Conservation (phyloP, 2,329 filamentous ascomycete genomes). For the Aspergillus tanneri region DNA sequence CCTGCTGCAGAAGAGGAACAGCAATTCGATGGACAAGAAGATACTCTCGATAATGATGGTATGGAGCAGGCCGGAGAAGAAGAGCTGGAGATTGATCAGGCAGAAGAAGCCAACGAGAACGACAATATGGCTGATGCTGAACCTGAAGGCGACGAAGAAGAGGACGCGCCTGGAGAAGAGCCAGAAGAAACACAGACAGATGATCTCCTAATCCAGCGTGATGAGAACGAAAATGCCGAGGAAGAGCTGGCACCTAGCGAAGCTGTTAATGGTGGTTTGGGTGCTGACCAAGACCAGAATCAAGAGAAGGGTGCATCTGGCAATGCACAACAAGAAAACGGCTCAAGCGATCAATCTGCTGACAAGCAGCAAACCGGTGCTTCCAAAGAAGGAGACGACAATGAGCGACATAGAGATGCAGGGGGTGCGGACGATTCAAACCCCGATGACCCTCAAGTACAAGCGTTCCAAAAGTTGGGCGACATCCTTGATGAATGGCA, state of each 20-base stretch:
- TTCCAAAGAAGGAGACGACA: constrained; percentile 43
- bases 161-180: constrained; percentile 41
- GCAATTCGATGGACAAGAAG: constrained; percentile 31
- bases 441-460: constrained; percentile 48
- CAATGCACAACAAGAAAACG: constrained; percentile 43
- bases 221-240: constrained; percentile 53
- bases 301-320: constrained; percentile 49
- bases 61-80: constrained; percentile 29
- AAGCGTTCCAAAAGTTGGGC: constrained; percentile 91
- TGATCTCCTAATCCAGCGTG: constrained; percentile 46
- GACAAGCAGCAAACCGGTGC: constrained; percentile 46
- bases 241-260: constrained; percentile 53
- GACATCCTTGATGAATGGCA: constrained; percentile 94
- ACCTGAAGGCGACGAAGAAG: constrained; percentile 50
- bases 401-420: constrained; percentile 36
- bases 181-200: constrained; percentile 55
- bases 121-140: constrained; percentile 41
- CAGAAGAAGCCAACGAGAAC: constrained; percentile 43
- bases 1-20: constrained; percentile 40
- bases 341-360: constrained; percentile 48
- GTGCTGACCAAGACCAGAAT: constrained; percentile 42
- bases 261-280: constrained; percentile 40
- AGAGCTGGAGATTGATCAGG: constrained; percentile 32
- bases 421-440: constrained; percentile 38
- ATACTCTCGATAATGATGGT: constrained; percentile 32